phyloP scores from a whole-genome alignment of 176 grass and related monocot genomes.

The Rhynchospora breviuscula region DNA sequence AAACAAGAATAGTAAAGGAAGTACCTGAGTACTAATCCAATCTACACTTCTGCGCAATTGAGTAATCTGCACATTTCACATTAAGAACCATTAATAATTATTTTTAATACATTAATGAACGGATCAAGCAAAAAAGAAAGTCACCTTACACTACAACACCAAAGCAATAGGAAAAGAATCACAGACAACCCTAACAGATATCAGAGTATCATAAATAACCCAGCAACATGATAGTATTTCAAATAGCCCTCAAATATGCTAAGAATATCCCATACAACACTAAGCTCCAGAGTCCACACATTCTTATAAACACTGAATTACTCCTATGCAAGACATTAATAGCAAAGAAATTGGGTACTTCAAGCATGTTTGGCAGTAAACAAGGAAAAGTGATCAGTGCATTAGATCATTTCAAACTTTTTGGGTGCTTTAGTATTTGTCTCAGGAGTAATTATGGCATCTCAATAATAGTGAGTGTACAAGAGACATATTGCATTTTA shows the following conservation, averaged over 20 bases:
- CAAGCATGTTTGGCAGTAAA: not conserved
- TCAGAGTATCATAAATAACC: not conserved
- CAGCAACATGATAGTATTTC: not conserved
- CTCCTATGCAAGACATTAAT: not conserved
- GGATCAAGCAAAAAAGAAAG: slow-evolving; percentile 15
- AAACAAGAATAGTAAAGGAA: not conserved
- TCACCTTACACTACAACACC: not conserved
- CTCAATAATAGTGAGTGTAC: not conserved
- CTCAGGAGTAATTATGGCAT: not conserved
- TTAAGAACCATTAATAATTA: not conserved
- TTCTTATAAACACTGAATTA: not conserved
- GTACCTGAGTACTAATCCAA: slow-evolving; percentile 87
- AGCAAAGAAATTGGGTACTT: not conserved
- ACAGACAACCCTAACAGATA: not conserved
- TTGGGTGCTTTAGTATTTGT: not conserved
- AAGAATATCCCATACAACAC: not conserved
- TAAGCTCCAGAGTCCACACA: not conserved
- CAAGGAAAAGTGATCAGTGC: not conserved
- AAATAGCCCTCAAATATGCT: not conserved
- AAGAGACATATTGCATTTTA: not conserved
- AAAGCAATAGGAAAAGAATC: not conserved
- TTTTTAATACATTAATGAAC: slow-evolving; percentile 1
- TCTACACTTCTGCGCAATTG: slow-evolving; percentile 64
- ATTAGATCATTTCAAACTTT: not conserved
- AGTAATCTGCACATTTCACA: slow-evolving; percentile 44